A percentile compares a stretch with the other conserved stretches of the same genome.
Conservation (phyloP, 176 grass and related monocot species). For the Thinopyrum elongatum region DNA sequence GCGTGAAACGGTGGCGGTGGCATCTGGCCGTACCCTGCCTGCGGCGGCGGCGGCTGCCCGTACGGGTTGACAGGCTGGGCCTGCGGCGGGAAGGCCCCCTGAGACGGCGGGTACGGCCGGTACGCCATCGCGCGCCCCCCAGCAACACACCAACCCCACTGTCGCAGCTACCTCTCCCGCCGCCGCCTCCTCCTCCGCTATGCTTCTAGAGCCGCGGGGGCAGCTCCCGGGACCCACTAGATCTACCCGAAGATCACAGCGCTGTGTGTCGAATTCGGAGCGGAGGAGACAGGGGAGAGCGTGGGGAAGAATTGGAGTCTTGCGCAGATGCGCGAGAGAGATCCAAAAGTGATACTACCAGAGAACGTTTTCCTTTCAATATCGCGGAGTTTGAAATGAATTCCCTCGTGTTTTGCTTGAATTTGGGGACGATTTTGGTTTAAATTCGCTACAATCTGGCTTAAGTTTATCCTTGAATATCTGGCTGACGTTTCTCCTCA, state of each 20-base stretch:
- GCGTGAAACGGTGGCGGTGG: slow-evolving; percentile 37
- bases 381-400: neutral
- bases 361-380: neutral
- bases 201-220: slow-evolving; percentile 10
- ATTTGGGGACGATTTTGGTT: neutral
- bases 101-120: slow-evolving; percentile 58
- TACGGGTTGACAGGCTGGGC: slow-evolving; percentile 30
- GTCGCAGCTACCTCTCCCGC: slow-evolving; percentile 39
- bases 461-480: neutral
- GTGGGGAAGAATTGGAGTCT: neutral
- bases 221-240: slow-evolving; percentile 21
- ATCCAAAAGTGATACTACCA: neutral
- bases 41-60: slow-evolving; percentile 25
- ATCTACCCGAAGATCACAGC: slow-evolving; percentile 28
- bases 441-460: neutral
- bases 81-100: slow-evolving; percentile 36
- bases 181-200: neutral
- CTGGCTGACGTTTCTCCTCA: too few relatives aligned
- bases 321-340: slow-evolving; percentile 9
- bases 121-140: slow-evolving; percentile 59
- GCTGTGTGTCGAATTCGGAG: neutral
- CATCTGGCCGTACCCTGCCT: slow-evolving; percentile 40
- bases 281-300: neutral
- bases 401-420: neutral
- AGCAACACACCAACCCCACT: neutral